phyloP scores from a whole-genome alignment of 345 rosid species.

The Arabis alpina region DNA sequence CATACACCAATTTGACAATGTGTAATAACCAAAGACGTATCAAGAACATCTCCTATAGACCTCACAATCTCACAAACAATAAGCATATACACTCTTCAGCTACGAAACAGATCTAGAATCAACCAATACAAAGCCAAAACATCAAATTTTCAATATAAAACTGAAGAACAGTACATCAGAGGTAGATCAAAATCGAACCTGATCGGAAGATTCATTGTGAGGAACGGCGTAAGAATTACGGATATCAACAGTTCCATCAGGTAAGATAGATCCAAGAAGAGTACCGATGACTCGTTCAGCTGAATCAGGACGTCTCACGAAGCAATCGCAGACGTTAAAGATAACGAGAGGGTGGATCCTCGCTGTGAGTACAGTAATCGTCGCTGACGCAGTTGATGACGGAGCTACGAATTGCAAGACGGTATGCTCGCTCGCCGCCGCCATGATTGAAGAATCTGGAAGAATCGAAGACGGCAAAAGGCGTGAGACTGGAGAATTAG shows the following conservation, averaged over 20 bases:
- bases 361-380: slow-evolving; percentile 50
- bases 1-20: background rate
- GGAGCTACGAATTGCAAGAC: slow-evolving; percentile 66
- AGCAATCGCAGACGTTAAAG: slow-evolving; percentile 93
- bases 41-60: background rate
- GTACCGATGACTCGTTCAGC: slow-evolving; percentile 97
- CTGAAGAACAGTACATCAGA: background rate
- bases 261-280: slow-evolving; percentile 83
- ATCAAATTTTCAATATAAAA: background rate
- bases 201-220: slow-evolving; percentile 88
- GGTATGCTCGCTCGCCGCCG: slow-evolving; percentile 68
- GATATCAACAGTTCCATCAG: slow-evolving; percentile 91
- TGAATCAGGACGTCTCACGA: slow-evolving; percentile 89
- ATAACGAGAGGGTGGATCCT: slow-evolving; percentile 88
- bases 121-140: background rate
- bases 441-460: slow-evolving; percentile 52
- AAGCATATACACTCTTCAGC: background rate
- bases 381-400: slow-evolving; percentile 29
- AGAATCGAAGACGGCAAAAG: slow-evolving; percentile 19
- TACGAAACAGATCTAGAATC: slow-evolving; percentile 35
- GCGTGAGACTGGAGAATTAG: slow-evolving; percentile 37
- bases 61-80: slow-evolving; percentile 9
- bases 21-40: background rate
- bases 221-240: slow-evolving; percentile 97
- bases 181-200: slow-evolving; percentile 49